phyloP scores from a whole-genome alignment of 768 basidiomycete genomes.

The Boletales sp. region DNA sequence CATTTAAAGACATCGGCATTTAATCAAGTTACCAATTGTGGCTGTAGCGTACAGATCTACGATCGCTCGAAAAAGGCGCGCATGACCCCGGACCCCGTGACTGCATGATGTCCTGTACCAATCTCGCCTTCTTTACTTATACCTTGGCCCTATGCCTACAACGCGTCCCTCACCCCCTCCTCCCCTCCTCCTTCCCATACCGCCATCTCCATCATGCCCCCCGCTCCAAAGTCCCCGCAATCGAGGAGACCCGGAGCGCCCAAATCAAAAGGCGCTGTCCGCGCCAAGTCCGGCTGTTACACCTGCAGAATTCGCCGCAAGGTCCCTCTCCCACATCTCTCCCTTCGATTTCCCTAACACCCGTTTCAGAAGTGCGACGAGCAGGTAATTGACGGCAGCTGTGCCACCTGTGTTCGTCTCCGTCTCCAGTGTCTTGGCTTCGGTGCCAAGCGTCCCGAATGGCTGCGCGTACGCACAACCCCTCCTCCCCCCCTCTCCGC shows the following conservation, averaged over 20 bases:
- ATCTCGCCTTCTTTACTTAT: slow-evolving; percentile 27
- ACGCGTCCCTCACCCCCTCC: slow-evolving; percentile 9
- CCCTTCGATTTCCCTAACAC: slow-evolving; percentile 13
- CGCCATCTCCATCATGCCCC: slow-evolving; percentile 23
- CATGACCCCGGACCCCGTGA: slow-evolving; percentile 3
- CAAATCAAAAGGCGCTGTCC: slow-evolving; percentile 76
- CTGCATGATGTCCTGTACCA: not conserved
- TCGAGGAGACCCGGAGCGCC: slow-evolving; percentile 48
- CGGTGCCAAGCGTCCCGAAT: slow-evolving; percentile 81
- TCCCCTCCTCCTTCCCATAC: slow-evolving; percentile 2
- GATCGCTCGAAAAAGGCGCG: slow-evolving; percentile 17
- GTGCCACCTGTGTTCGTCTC: slow-evolving; percentile 75
- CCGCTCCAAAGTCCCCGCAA: slow-evolving; percentile 40
- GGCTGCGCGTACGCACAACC: slow-evolving; percentile 63
- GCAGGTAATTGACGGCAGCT: slow-evolving; percentile 59
- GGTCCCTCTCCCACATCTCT: slow-evolving; percentile 39
- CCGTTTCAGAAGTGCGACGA: slow-evolving; percentile 78
- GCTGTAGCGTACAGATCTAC: slow-evolving; percentile 18
- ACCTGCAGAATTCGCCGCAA: slow-evolving; percentile 85
- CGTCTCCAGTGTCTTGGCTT: slow-evolving; percentile 84
- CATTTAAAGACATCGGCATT: slow-evolving; percentile 24
- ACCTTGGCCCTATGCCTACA: slow-evolving; percentile 24
- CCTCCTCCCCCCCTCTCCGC: not conserved
- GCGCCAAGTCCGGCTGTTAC: slow-evolving; percentile 87
- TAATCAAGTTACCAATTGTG: slow-evolving; percentile 4